phyloP scores from a whole-genome alignment of 371 early-diverging fungal genomes.

The Syncephalastrum sp. region DNA sequence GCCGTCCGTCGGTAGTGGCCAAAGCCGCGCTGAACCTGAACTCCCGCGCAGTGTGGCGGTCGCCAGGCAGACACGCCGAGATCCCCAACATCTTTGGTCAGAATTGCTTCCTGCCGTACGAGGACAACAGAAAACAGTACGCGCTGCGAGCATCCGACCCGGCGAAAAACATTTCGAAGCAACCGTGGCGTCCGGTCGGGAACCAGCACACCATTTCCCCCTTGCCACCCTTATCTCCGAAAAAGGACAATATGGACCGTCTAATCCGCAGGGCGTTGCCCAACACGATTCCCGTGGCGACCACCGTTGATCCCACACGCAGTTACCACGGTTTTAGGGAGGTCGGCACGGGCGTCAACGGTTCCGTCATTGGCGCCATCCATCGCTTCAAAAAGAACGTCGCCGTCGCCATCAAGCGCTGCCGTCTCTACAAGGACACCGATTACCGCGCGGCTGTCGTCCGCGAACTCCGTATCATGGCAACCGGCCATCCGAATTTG shows the following conservation, averaged over 20 bases:
- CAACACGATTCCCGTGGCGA: slow-evolving; percentile 28
- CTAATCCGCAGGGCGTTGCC: slow-evolving; percentile 45
- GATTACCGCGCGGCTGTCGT: slow-evolving; percentile 40
- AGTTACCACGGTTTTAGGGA: slow-evolving; percentile 46
- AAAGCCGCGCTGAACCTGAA: slow-evolving; percentile 3
- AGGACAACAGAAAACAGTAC: slow-evolving; percentile 24
- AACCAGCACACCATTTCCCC: slow-evolving; percentile 39
- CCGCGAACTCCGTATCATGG: slow-evolving; percentile 43
- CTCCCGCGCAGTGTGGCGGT: slow-evolving; percentile 32
- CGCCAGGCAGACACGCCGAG: slow-evolving; percentile 41
- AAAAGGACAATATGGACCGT: slow-evolving; percentile 43
- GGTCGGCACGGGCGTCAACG: slow-evolving; percentile 54
- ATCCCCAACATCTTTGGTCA: slow-evolving; percentile 48
- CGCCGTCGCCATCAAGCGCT: slow-evolving; percentile 36
- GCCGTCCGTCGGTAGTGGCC: slow-evolving; percentile 32
- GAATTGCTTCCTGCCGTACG: slow-evolving; percentile 37
- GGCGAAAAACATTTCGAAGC: slow-evolving; percentile 41
- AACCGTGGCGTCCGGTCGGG: slow-evolving; percentile 47
- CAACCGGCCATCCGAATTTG: slow-evolving; percentile 32
- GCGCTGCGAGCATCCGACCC: slow-evolving; percentile 30
- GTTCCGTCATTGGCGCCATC: slow-evolving; percentile 33
- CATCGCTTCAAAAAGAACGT: slow-evolving; percentile 22
- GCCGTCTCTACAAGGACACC: slow-evolving; percentile 29
- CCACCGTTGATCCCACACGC: slow-evolving; percentile 39
- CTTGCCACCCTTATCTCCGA: slow-evolving; percentile 35